phyloP scores from a whole-genome alignment of 2,329 filamentous ascomycete genomes.

The Sclerotinia glacialis region DNA sequence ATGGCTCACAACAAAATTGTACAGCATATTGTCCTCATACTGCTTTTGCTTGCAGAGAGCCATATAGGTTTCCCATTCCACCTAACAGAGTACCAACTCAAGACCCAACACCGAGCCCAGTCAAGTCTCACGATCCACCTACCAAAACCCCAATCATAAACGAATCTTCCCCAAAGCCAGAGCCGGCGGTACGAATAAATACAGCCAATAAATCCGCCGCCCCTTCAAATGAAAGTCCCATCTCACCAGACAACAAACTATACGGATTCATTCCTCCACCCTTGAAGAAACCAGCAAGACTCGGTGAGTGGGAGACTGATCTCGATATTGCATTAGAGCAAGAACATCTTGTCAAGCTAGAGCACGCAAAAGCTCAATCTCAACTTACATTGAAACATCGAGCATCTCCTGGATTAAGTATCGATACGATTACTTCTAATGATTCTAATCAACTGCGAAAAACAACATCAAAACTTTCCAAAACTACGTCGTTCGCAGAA shows the following conservation, averaged over 20 bases:
- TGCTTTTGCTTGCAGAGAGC: slow-evolving; percentile 8
- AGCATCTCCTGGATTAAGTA: background rate
- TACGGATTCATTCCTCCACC: slow-evolving; percentile 10
- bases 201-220: background rate
- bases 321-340: slow-evolving; percentile 4
- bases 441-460: background rate
- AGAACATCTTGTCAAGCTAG: background rate
- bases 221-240: background rate
- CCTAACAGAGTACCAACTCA: background rate
- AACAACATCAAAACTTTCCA: background rate
- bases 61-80: slow-evolving; percentile 10
- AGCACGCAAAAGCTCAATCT: background rate
- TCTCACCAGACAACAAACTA: slow-evolving; percentile 7
- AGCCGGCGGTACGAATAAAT: background rate
- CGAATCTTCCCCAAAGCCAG: background rate
- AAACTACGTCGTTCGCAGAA: background rate
- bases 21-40: slow-evolving; percentile 8
- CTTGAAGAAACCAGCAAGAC: background rate
- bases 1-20: slow-evolving; percentile 12
- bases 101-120: background rate
- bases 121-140: background rate
- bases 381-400: background rate
- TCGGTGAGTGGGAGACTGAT: background rate
- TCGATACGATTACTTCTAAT: background rate
- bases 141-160: background rate